Conservation (phyloP, 257 asterid genomes). For the Verbena officinalis region DNA sequence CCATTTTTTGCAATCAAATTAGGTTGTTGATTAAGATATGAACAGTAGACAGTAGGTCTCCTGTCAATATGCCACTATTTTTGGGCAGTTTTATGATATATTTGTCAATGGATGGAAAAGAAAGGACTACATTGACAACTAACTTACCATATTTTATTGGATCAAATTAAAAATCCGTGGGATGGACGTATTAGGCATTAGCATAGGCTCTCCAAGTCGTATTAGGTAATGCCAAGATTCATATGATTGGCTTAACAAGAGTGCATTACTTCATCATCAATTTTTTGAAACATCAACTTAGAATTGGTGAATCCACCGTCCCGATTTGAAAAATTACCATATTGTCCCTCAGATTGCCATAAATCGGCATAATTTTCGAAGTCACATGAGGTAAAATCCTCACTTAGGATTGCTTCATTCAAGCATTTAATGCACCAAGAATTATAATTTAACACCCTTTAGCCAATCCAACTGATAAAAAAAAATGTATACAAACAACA, state of each 20-base stretch:
- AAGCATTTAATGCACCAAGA: constrained; percentile 15
- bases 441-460: constrained; percentile 7
- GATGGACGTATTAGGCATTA: not conserved
- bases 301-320: too few relatives aligned
- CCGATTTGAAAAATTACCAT: too few relatives aligned
- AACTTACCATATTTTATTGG: not conserved
- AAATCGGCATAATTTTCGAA: too few relatives aligned
- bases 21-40: constrained; percentile 22
- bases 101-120: not conserved
- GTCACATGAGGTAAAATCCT: not conserved
- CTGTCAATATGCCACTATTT: constrained; percentile 32
- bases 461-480: constrained; percentile 15
- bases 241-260: too few relatives aligned
- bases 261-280: not conserved
- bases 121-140: constrained; percentile 21
- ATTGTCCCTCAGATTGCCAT: too few relatives aligned
- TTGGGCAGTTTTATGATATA: constrained; percentile 16
- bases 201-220: constrained; percentile 5
- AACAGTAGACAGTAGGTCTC: constrained; percentile 2
- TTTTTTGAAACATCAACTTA: not conserved
- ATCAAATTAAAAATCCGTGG: not conserved
- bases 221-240: not conserved
- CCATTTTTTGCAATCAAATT: constrained; percentile 26
- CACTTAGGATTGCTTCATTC: not conserved
- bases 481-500: constrained; percentile 25